A percentile compares a stretch with the other conserved stretches of the same genome.
phyloP scores from a whole-genome alignment of 2,329 filamentous ascomycete genomes.

The Monilinia fructicola region DNA sequence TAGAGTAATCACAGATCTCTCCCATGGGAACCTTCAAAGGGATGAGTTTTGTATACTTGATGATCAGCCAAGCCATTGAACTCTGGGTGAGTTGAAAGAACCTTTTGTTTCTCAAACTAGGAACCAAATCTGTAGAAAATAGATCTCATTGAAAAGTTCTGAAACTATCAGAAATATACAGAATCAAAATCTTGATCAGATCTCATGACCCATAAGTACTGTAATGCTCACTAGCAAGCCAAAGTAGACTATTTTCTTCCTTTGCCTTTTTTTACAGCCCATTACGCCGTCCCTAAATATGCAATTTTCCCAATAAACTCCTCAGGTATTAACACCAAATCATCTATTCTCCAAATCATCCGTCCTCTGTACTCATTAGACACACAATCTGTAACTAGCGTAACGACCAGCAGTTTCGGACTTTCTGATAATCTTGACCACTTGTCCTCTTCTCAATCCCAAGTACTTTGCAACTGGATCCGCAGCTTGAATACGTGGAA shows the following conservation, averaged over 20 bases:
- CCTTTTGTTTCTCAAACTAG: neutral
- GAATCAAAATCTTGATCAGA: neutral
- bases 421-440: slow-evolving; percentile 97
- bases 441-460: slow-evolving; percentile 84
- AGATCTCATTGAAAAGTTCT: slow-evolving; percentile 15
- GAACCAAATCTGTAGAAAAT: slow-evolving; percentile 1
- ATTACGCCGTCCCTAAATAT: slow-evolving; percentile 19
- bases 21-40: neutral
- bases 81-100: neutral
- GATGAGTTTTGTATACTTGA: neutral
- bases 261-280: slow-evolving; percentile 9
- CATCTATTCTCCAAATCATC: slow-evolving; percentile 5
- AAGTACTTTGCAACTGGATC: slow-evolving; percentile 93
- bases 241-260: slow-evolving; percentile 10
- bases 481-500: slow-evolving; percentile 85
- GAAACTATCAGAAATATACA: slow-evolving; percentile 13
- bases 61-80: neutral
- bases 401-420: slow-evolving; percentile 95
- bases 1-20: neutral
- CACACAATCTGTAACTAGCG: slow-evolving; percentile 81
- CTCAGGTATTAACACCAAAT: slow-evolving; percentile 27
- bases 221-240: neutral
- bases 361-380: slow-evolving; percentile 43
- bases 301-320: slow-evolving; percentile 30
- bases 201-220: neutral